These are phyloP conservation scores for Ascochyta pisi DNA, from an alignment of 2,329 filamentous ascomycete species.

Conservation along the genomic window DNA sequence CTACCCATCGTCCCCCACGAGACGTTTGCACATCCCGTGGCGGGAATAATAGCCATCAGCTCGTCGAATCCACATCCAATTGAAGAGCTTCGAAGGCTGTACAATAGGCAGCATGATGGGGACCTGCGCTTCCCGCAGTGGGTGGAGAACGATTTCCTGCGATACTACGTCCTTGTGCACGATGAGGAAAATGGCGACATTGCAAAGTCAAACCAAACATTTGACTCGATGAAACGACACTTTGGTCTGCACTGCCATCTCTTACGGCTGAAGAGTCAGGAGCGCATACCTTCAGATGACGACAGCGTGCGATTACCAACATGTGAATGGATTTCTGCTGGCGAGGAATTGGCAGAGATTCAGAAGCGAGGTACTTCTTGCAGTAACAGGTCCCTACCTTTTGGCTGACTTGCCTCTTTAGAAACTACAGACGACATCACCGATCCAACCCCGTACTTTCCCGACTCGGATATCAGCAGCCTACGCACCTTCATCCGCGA, in stretches of 20 bases:
- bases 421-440: conserved; percentile 74
- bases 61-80: conserved; percentile 84
- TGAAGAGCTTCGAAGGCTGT: conserved; percentile 83
- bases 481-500: conserved; percentile 92
- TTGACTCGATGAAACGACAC: conserved; percentile 99
- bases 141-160: conserved; percentile 89
- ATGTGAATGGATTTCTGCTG: conserved; percentile 87
- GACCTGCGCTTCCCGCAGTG: conserved; percentile 77
- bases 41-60: conserved; percentile 93
- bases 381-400: conserved; percentile 13
- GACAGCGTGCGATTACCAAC: conserved; percentile 82
- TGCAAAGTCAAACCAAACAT: conserved; percentile 83
- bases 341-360: conserved; percentile 81
- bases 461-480: conserved; percentile 88
- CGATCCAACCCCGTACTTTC: conserved; percentile 78
- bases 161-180: conserved; percentile 96
- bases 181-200: conserved; percentile 97
- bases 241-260: conserved; percentile 95
- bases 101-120: conserved; percentile 82
- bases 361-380: conserved; percentile 62
- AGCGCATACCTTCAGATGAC: conserved; percentile 88
- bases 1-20: conserved; percentile 83
- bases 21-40: conserved; percentile 92
- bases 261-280: conserved; percentile 80
- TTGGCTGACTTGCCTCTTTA: conserved; percentile 24